A percentile compares a stretch with the other conserved stretches of the same genome.
Conservation (phyloP, 1,284 basidiomycete species). For the Farysia itapuensis region DNA sequence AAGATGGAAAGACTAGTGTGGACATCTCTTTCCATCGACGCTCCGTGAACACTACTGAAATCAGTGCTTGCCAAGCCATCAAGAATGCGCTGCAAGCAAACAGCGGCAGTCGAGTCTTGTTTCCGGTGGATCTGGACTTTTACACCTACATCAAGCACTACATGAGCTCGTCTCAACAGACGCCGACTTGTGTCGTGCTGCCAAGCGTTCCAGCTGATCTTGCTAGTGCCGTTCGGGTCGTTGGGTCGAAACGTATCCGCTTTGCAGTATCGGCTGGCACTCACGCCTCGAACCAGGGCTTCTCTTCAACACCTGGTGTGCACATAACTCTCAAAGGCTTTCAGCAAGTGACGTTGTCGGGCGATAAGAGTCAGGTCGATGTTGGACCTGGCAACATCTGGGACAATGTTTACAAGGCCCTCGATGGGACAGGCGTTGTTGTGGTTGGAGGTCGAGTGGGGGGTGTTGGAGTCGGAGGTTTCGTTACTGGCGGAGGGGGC, state of each 20-base stretch:
- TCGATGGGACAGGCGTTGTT: constrained; percentile 20
- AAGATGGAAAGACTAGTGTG: too few species aligned
- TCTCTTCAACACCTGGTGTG: constrained; percentile 40
- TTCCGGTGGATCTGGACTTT: constrained; percentile 23
- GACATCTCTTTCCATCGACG: constrained; percentile 22
- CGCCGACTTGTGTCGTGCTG: constrained; percentile 30
- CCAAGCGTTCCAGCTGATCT: constrained; percentile 34
- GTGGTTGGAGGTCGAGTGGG: constrained; percentile 43
- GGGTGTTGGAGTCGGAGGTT: constrained; percentile 46
- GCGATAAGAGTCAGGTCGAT: constrained; percentile 39
- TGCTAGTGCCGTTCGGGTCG: constrained; percentile 31
- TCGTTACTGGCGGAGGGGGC: constrained; percentile 41
- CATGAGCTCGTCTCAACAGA: constrained; percentile 25
- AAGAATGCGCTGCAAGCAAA: constrained; percentile 4
- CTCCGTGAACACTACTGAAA: constrained; percentile 24
- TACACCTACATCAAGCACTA: constrained; percentile 18
- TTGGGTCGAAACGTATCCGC: constrained; percentile 33
- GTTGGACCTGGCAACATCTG: constrained; percentile 40
- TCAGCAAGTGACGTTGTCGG: constrained; percentile 27
- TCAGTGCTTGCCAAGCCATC: constrained; percentile 27
- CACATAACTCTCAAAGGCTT: constrained; percentile 39
- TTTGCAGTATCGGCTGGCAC: constrained; percentile 37
- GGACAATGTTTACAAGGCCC: constrained; percentile 40
- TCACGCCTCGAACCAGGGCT: constrained; percentile 46
- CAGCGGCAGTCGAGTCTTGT: constrained; percentile 13